Base-by-base conservation (phyloP, 805 yeast species). In the Myxozyma mucilagina region DNA sequence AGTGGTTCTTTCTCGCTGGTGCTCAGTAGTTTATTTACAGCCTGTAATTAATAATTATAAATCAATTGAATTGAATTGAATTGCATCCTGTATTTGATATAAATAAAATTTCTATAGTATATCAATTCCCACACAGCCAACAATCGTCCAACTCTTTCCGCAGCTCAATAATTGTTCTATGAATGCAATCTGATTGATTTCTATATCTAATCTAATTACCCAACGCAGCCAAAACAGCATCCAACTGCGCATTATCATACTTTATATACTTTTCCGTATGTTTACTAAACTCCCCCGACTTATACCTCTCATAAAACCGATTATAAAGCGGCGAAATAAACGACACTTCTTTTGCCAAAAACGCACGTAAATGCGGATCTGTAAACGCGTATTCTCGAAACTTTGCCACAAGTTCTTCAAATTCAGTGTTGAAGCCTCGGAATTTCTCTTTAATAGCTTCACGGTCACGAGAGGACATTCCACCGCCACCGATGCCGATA, bases 1-100 rank as follows among this genome's bases (percentile, higher is more conserved):
- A 93, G 81, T 93, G 99, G 99, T 93, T 94, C 84, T 93, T 85
- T 86, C 93, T 93, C 74, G 90, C 81, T 53, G 80, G 81, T 16
- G 60, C 53, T 51, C 61, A 61, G 59, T 61, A 58, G 41, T n/a
- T 35, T 16, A 14, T n/a, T n/a, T n/a, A n/a, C n/a, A n/a, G n/a
- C n/a, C n/a, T n/a, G n/a, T n/a, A n/a, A n/a, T n/a, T n/a, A n/a
- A n/a, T n/a, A n/a, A n/a, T n/a, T n/a, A n/a, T n/a, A 10, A 24
- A 35, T 24, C 32, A 20, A 10, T 43, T 34, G 29, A 20, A 16
- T 18, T 18, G 10, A 42, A 13, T 13, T 54, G 29, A 24, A 24
- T 24, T 24, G 2, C 4, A 24, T 4, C 4, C 29, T 24, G 29
- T 24, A 3, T 24, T 24, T 24, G 29, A 24, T 24, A 24, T 24